Evolutionary conservation across 2,329 filamentous ascomycete species (phyloP).

Genomic region (Calonectria hawksworthii): DNA sequence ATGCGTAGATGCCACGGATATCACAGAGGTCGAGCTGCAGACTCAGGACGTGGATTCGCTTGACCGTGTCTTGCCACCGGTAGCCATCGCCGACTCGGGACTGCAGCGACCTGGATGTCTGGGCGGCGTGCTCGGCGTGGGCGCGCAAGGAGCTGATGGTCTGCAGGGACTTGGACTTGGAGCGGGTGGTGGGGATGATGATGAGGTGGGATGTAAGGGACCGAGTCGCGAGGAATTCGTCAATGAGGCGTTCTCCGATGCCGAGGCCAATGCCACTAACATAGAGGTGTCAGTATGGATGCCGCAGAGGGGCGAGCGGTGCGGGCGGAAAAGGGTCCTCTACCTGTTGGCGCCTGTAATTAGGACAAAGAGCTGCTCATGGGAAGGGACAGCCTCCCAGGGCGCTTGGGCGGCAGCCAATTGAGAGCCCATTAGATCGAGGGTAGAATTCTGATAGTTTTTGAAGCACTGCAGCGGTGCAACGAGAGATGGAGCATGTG

Average conservation of each 20-base stretch:
- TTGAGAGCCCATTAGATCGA: slow-evolving; percentile 39
- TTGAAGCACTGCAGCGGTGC: not conserved
- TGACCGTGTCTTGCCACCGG: slow-evolving; percentile 56
- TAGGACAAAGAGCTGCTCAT: slow-evolving; percentile 73
- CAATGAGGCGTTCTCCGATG: slow-evolving; percentile 86
- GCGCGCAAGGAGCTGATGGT: slow-evolving; percentile 75
- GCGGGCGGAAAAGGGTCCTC: not conserved
- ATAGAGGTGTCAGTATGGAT: slow-evolving; percentile 24
- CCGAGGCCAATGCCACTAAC: slow-evolving; percentile 87
- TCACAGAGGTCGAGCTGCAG: slow-evolving; percentile 73
- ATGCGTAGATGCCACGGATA: slow-evolving; percentile 63
- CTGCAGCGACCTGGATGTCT: slow-evolving; percentile 54
- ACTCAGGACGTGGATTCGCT: slow-evolving; percentile 70
- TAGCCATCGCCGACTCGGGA: slow-evolving; percentile 53
- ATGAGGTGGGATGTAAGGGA: slow-evolving; percentile 78
- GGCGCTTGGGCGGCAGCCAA: slow-evolving; percentile 42
- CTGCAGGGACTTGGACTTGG: slow-evolving; percentile 78
- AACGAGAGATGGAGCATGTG: not conserved
- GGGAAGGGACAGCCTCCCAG: slow-evolving; percentile 53
- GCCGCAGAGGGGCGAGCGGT: slow-evolving; percentile 21
- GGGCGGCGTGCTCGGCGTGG: slow-evolving; percentile 65
- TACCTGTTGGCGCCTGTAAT: slow-evolving; percentile 92
- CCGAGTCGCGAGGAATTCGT: slow-evolving; percentile 84
- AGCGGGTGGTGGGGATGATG: slow-evolving; percentile 87
- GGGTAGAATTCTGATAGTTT: not conserved